Conservation (phyloP, 352 stramenopile species). For the Globisporangium rhizosaccharum region DNA sequence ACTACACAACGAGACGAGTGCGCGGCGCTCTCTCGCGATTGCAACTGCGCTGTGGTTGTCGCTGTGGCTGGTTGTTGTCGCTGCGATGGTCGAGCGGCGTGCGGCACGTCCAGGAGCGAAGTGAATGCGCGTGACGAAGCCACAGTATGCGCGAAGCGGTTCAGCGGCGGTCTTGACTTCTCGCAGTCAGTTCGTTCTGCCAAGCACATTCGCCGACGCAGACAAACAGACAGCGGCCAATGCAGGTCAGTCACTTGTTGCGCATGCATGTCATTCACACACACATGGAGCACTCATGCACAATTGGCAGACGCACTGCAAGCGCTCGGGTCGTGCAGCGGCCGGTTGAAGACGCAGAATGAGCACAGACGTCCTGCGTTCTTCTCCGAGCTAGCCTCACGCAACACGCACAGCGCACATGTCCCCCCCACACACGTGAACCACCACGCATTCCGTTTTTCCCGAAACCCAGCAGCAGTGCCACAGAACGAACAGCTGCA, state of each 20-base stretch:
- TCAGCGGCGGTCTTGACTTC: constrained; percentile 7
- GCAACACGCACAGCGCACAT: neutral
- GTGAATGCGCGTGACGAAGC: neutral
- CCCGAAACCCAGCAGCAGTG: neutral
- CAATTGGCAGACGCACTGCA: neutral
- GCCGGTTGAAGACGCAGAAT: neutral
- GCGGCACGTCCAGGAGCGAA: neutral
- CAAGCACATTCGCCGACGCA: neutral
- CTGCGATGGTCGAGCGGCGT: constrained; percentile 3
- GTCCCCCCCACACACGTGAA: neutral
- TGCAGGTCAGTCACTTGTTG: no score
- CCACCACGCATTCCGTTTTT: constrained; percentile 12
- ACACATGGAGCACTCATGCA: neutral
- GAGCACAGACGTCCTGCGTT: neutral
- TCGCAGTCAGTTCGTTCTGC: neutral
- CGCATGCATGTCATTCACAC: neutral
- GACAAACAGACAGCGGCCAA: neutral
- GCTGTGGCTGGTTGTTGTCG: neutral
- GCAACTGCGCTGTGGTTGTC: no score
- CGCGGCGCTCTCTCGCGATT: no score
- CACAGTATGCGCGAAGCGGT: constrained; percentile 1
- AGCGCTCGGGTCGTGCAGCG: neutral
- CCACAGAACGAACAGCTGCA: constrained; percentile 9
- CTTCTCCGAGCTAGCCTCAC: neutral
- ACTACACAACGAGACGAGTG: no score